Evolutionary conservation across 2,329 filamentous ascomycete species (phyloP), one percentile per base, ranked within the genome.

Genomic region (Colletotrichum euphorbiae): DNA sequence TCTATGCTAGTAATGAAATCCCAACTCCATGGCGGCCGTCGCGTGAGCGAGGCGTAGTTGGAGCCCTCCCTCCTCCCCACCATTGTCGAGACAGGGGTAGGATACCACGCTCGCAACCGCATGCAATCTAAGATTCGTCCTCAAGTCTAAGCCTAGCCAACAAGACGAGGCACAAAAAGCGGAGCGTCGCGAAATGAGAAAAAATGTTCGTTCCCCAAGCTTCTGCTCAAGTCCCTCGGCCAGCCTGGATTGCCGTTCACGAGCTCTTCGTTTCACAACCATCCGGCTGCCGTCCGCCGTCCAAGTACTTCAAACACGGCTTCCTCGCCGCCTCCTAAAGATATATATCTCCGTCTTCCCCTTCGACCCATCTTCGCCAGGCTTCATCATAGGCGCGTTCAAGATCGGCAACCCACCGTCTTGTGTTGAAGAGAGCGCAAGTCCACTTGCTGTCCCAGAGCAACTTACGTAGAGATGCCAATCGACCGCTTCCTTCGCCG

Each of bases 281-380:
- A 31, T 17, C 48, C 28, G 28, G 7, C 28, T 7, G 28, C 54
- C 21, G 38, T 19, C 15, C 13, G 40, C 40, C 19, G 5, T 24
- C 52, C 52, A 12, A 56, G 12, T 17, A 42, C 6, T 46, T 57
- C 15, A 6, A 6, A 12, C 48, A 15, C 40, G 19, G 6, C n/a
- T 57, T 46, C 15, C n/a, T n/a, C 24, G 55, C 15, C 24, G 13
- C 24, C 48, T 46, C 38, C 48, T 68, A 85, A 48, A 99, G 85
- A 85, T 93, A 96, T 72, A 99, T 97, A 82, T 99, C 96, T 8
- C 95, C 94, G n/a, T 92, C 90, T 79, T 93, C 88, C 12, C 93
- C 94, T 45, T 83, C 84, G 43, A 94, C 93, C 95, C 96, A 99
- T 76, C 89, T 87, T 73, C 85, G 85, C 96, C 96, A 99, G 17